These are phyloP conservation scores for Colletotrichum sp. DNA, from an alignment of 2,329 filamentous ascomycete species.

Conservation along the genomic window DNA sequence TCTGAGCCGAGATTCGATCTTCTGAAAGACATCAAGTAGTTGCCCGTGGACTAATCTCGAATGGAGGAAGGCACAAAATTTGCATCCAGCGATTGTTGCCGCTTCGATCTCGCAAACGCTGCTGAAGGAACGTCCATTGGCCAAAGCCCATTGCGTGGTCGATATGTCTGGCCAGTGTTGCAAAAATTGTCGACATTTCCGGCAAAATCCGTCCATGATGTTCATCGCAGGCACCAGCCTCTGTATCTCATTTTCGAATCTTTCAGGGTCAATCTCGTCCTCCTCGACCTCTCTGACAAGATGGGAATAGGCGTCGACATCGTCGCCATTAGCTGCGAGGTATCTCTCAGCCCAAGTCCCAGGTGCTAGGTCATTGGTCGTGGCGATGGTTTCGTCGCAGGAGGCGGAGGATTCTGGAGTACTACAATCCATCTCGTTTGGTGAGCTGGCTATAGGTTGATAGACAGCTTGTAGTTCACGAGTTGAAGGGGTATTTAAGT, in stretches of 20 bases:
- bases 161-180: not conserved
- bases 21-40: too few relatives aligned
- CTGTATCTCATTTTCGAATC: rapidly evolving
- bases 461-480: not conserved
- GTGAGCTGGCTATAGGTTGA: not conserved
- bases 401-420: not conserved
- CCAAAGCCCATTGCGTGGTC: too few relatives aligned
- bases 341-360: not conserved
- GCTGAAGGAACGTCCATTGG: too few relatives aligned
- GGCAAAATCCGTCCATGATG: not conserved
- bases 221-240: rapidly evolving
- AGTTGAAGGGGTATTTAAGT: not conserved
- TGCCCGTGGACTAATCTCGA: not conserved
- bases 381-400: rapidly evolving
- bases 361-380: too few relatives aligned
- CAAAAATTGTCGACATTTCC: not conserved
- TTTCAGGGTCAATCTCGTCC: rapidly evolving
- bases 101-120: not conserved
- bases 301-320: rapidly evolving
- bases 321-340: not conserved
- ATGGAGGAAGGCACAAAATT: not conserved
- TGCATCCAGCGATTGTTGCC: not conserved
- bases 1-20: not conserved
- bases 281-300: not conserved
- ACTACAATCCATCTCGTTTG: rapidly evolving